A percentile compares a stretch with the other conserved stretches of the same genome.
These are phyloP conservation scores for Acarospora socialis DNA, from an alignment of 2,329 filamentous ascomycete species.

Conservation along the genomic window DNA sequence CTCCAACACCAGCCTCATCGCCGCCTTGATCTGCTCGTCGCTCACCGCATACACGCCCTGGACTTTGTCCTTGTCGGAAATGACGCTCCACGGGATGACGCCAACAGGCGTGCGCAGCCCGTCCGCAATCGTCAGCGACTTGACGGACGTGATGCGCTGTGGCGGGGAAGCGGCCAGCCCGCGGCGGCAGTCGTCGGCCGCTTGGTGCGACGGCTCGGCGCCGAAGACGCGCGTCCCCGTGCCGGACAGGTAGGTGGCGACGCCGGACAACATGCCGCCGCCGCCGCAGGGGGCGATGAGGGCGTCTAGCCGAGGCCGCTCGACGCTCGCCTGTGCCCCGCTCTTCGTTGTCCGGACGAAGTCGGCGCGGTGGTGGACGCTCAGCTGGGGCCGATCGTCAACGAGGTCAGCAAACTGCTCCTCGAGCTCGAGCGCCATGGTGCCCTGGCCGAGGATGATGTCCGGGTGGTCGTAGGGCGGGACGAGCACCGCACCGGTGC, in stretches of 20 bases:
- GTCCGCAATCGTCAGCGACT: constrained; percentile 72
- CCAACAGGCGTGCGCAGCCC: constrained; percentile 77
- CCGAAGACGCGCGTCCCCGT: constrained; percentile 69
- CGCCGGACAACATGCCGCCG: constrained; percentile 73
- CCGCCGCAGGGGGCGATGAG: constrained; percentile 77
- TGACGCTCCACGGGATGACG: constrained; percentile 58
- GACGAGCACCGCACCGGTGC: constrained; percentile 64
- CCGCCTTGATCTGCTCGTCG: constrained; percentile 67
- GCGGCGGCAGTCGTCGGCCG: constrained; percentile 67
- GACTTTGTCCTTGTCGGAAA: constrained; percentile 59
- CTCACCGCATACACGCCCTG: constrained; percentile 56
- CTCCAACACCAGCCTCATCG: constrained; percentile 68
- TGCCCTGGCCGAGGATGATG: constrained; percentile 89
- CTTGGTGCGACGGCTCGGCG: constrained; percentile 68
- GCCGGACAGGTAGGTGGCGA: constrained; percentile 59
- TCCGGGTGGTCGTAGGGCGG: constrained; percentile 88
- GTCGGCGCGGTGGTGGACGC: constrained; percentile 17
- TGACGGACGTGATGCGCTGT: constrained; percentile 51
- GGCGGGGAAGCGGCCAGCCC: constrained; percentile 46
- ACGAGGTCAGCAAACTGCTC: constrained; percentile 51
- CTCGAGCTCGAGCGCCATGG: constrained; percentile 68
- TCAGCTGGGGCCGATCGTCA: constrained; percentile 17
- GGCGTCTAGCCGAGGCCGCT: constrained; percentile 40
- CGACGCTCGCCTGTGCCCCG: constrained; percentile 6
- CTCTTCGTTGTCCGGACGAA: constrained; percentile 6